These are phyloP conservation scores for Setaria italica DNA, from an alignment of 202 grass and related monocot species.

Conservation along the genomic window DNA sequence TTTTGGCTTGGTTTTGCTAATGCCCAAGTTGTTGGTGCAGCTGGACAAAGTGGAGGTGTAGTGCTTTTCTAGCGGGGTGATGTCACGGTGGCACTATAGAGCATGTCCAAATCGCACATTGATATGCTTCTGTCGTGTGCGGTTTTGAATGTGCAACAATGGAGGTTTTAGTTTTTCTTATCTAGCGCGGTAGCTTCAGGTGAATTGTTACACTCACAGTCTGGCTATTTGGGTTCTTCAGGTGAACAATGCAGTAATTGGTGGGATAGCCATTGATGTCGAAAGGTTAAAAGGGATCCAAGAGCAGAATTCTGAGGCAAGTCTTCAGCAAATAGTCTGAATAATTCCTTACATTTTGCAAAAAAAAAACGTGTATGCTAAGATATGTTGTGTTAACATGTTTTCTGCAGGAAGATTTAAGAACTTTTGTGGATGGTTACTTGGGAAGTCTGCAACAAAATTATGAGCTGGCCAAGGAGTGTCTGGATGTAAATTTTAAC, in stretches of 20 bases:
- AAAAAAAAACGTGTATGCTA: neutral
- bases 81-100: too few relatives aligned
- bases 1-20: too few relatives aligned
- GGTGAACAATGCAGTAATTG: conserved; percentile 67
- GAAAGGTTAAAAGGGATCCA: conserved; percentile 27
- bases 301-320: conserved; percentile 31
- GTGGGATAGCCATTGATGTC: conserved; percentile 47
- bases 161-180: neutral
- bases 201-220: neutral
- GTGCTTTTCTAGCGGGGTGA: too few relatives aligned
- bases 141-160: too few relatives aligned
- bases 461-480: conserved; percentile 59
- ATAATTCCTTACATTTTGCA: neutral
- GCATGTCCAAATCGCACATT: too few relatives aligned
- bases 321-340: neutral
- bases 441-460: conserved; percentile 23
- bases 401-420: neutral
- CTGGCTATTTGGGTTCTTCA: conserved; percentile 26
- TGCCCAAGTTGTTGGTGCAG: too few relatives aligned
- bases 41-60: too few relatives aligned
- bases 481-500: conserved; percentile 57
- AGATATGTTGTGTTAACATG: neutral
- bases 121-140: too few relatives aligned
- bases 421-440: conserved; percentile 19
- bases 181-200: neutral